Evolutionary conservation across 2,329 filamentous ascomycete genomes (phyloP), one percentile per base, ranked within the genome.

Genomic region (Penicillium crustosum): DNA sequence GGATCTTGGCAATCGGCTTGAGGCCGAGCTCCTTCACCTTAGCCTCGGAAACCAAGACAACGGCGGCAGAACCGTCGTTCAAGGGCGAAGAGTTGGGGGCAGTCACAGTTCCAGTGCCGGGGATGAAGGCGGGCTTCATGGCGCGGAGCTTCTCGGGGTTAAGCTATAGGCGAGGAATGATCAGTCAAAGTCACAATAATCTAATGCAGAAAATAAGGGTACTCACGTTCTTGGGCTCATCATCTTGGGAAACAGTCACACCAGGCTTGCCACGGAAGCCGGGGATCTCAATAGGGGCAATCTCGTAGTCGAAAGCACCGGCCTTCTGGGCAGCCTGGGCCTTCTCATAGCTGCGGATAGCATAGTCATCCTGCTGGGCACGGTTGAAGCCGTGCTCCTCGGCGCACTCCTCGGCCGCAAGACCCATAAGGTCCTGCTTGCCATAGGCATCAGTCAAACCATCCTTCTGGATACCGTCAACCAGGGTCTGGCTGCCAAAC

Each of bases 51-150:
- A 95, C 91, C 64, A 99, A 89, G 59, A 99, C 90, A 60, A 97
- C 81, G 59, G 94, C 94, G 23, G 93, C 89, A 53, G 92, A 93
- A 66, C 94, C 94, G 75, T 99, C 94, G 73, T 95, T 97, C 70
- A 99, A 86, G 52, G 94, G 94, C 1, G 94, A 95, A 35, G 94
- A 94, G 78, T 99, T 99, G 71, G 94, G 92, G 38, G 94, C 92
- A 31, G 94, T 99, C 68, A 99, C 89, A 63, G 92, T 96, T 68
- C 93, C 94, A 61, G 71, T 73, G 41, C 86, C 88, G 57, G 91
- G 81, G 71, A 89, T 86, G 81, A 93, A 93, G 61, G 87, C 90
- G 50, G 90, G 90, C 76, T 91, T 92, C 78, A 97, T 93, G 53
- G 85, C 82, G 73, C 89, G 89, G 65, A 95, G 87, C 81, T 93